Conservation (phyloP, 73 alveolate species). For the Loxodes magnus region DNA sequence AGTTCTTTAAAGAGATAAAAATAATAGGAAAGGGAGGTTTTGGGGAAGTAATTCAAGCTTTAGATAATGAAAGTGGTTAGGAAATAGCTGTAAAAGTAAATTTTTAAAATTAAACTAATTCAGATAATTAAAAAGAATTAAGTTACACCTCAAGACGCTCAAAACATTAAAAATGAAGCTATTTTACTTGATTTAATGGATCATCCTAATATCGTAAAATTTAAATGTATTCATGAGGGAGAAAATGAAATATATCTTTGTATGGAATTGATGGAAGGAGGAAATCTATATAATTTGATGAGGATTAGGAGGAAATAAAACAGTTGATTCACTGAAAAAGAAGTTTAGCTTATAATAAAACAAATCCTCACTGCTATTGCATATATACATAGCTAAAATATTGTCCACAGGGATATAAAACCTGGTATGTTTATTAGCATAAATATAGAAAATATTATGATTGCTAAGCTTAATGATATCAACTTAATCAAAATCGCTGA, state of each 20-base stretch:
- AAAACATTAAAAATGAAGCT: constrained; percentile 22
- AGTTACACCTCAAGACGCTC: constrained; percentile 9
- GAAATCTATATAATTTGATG: constrained; percentile 30
- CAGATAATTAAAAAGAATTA: constrained; percentile 18
- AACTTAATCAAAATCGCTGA: constrained; percentile 28
- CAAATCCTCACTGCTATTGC: background rate
- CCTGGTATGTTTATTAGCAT: no score
- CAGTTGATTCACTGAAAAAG: constrained; percentile 4
- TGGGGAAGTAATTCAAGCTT: constrained; percentile 25
- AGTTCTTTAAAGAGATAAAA: background rate
- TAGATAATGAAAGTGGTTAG: background rate
- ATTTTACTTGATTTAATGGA: constrained; percentile 2
- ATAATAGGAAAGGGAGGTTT: constrained; percentile 30
- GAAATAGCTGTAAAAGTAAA: constrained; percentile 2
- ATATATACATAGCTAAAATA: constrained; percentile 7
- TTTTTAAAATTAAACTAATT: no score
- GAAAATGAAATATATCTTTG: constrained; percentile 16
- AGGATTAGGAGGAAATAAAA: no score
- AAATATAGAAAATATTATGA: constrained; percentile 33
- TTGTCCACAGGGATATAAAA: constrained; percentile 49
- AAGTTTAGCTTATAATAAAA: constrained; percentile 9
- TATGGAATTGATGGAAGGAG: constrained; percentile 60
- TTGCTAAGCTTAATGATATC: constrained; percentile 18
- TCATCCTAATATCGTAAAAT: constrained; percentile 11
- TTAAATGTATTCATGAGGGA: background rate